A percentile compares a stretch with the other conserved stretches of the same genome.
Conservation (phyloP, 106 monocot genomes). For the Allium cepa region DNA sequence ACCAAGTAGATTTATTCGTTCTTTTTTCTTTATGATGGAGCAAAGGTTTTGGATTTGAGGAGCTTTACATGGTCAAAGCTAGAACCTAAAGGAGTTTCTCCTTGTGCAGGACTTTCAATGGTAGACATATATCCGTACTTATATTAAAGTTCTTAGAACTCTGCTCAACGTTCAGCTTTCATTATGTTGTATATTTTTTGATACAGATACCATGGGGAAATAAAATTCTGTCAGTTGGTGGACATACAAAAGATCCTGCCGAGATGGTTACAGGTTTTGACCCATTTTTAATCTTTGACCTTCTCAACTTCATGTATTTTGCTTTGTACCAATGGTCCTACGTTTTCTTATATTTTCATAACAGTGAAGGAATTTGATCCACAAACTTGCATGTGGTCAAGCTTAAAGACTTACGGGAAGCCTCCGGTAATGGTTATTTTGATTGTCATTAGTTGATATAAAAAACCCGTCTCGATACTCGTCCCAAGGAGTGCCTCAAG, state of each 20-base stretch:
- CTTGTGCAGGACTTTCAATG: constrained; percentile 95
- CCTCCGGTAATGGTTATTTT: constrained; percentile 55
- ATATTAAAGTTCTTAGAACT: constrained; percentile 26
- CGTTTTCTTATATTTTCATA: constrained; percentile 18
- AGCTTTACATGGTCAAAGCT: constrained; percentile 88
- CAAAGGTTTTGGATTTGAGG: constrained; percentile 92
- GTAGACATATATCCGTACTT: constrained; percentile 86
- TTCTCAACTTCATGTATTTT: not conserved
- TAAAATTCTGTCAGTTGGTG: constrained; percentile 85
- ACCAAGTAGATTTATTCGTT: not conserved
- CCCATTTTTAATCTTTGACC: not conserved
- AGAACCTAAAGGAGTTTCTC: constrained; percentile 53
- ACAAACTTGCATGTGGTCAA: constrained; percentile 69
- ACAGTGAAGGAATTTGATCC: constrained; percentile 97
- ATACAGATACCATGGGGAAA: constrained; percentile 77
- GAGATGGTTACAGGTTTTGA: constrained; percentile 73
- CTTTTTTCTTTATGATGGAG: constrained; percentile 5
- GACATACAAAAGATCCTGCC: constrained; percentile 97
- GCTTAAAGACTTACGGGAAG: constrained; percentile 87
- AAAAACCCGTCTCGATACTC: too few relatives aligned
- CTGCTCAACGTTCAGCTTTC: not conserved
- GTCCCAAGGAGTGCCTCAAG: too few relatives aligned
- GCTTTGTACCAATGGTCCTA: not conserved
- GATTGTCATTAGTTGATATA: not conserved
- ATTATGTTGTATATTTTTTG: not conserved